Evolutionary conservation across 2,329 filamentous ascomycete genomes (phyloP).

Genomic region (Phaeoacremonium minimum): DNA sequence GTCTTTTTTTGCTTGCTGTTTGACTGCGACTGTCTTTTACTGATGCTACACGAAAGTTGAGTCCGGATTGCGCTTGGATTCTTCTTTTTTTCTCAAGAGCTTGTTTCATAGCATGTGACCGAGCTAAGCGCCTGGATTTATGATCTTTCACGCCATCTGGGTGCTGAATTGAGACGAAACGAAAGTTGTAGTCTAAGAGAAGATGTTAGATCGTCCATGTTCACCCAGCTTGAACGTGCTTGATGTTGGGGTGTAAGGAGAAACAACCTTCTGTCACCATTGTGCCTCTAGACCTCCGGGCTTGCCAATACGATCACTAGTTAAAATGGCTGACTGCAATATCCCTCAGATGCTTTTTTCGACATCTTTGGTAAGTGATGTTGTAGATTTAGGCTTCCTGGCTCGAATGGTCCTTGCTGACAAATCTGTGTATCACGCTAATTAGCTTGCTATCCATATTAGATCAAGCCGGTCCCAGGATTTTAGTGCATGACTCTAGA

Average conservation of each 20-base stretch:
- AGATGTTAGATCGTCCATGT: not conserved
- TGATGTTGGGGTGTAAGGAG: not conserved
- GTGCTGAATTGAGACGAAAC: not conserved
- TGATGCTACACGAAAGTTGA: constrained; percentile 1
- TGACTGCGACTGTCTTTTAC: not conserved
- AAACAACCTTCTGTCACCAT: not conserved
- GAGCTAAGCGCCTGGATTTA: not conserved
- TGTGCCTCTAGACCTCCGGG: not conserved
- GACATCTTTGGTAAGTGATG: not conserved
- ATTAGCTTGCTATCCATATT: no score
- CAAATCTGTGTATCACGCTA: no score
- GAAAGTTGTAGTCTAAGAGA: not conserved
- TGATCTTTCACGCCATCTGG: constrained; percentile 2
- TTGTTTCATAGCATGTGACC: constrained; percentile 5
- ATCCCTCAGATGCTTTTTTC: not conserved
- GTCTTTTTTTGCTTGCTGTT: not conserved
- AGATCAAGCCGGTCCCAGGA: no score
- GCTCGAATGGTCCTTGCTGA: not conserved
- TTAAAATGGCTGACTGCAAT: not conserved
- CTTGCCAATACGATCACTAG: not conserved
- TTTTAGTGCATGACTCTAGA: no score
- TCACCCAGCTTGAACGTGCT: not conserved
- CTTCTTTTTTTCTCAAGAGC: constrained; percentile 1
- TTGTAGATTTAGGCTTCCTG: not conserved
- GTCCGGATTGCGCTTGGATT: not conserved